Percentiles rank a stretch among this genome's conserved stretches.
These are phyloP conservation scores for Tetracladium setigerum DNA, from an alignment of 495 filamentous ascomycete species.

Conservation along the genomic window DNA sequence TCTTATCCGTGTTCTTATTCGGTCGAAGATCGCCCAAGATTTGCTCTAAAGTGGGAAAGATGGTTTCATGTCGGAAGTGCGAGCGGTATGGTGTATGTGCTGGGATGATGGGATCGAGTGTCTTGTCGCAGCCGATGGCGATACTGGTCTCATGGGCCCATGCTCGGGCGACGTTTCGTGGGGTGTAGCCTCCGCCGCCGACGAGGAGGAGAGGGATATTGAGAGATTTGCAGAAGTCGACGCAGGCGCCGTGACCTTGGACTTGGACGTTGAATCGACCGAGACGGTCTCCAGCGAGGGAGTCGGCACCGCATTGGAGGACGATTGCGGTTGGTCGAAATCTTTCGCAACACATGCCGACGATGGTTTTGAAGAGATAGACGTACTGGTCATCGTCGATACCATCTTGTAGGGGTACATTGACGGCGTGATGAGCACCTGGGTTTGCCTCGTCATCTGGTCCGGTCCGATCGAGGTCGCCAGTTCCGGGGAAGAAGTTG, in stretches of 20 bases:
- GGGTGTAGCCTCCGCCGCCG: constrained; percentile 95
- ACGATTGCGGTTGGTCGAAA: constrained; percentile 86
- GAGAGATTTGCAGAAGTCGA: constrained; percentile 75
- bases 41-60: constrained; percentile 69
- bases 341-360: constrained; percentile 62
- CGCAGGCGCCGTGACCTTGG: constrained; percentile 83
- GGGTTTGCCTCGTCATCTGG: constrained; percentile 74
- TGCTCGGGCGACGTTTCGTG: constrained; percentile 88
- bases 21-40: constrained; percentile 48
- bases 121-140: constrained; percentile 65
- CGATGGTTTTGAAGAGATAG: constrained; percentile 72
- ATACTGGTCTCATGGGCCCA: constrained; percentile 96
- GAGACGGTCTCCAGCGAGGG: constrained; percentile 83
- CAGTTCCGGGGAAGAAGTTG: constrained; percentile 94
- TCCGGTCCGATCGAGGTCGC: constrained; percentile 86
- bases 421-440: constrained; percentile 91
- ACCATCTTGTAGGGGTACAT: constrained; percentile 90
- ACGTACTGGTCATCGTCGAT: constrained; percentile 92
- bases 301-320: constrained; percentile 94
- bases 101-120: constrained; percentile 67
- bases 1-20: constrained; percentile 72
- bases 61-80: constrained; percentile 76
- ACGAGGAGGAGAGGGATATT: constrained; percentile 77
- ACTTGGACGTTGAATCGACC: constrained; percentile 97
- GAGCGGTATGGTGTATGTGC: constrained; percentile 66